Conservation (phyloP, 495 filamentous ascomycete species). For the Talaromyces wortmannii region DNA sequence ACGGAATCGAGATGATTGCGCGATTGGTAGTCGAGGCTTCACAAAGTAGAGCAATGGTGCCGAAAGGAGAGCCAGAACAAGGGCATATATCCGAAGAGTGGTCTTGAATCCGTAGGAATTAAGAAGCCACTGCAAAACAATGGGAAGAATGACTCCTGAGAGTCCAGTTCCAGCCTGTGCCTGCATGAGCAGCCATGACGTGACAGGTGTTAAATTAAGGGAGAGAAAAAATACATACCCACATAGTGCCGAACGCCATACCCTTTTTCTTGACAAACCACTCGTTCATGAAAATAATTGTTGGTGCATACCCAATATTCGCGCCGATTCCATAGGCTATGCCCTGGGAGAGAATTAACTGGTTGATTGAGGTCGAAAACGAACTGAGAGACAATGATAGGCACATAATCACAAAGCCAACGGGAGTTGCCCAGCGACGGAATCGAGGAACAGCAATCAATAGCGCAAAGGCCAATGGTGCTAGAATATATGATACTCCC, state of each 20-base stretch:
- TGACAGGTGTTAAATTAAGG: background rate
- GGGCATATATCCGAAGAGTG: constrained; percentile 40
- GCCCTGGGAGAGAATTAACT: constrained; percentile 45
- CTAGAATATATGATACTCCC: constrained; percentile 45
- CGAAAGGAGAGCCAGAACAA: constrained; percentile 34
- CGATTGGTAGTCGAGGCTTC: constrained; percentile 45
- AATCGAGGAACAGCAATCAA: constrained; percentile 32
- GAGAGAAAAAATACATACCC: constrained; percentile 15
- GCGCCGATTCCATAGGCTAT: constrained; percentile 40
- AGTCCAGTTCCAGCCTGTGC: constrained; percentile 33
- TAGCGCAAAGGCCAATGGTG: constrained; percentile 34
- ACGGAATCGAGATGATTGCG: constrained; percentile 9
- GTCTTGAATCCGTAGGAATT: constrained; percentile 43
- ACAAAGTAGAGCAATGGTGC: constrained; percentile 50
- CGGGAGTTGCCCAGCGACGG: constrained; percentile 23
- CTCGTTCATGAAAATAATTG: constrained; percentile 43
- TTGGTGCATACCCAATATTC: constrained; percentile 36
- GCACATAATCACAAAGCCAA: constrained; percentile 36
- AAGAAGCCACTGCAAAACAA: constrained; percentile 44
- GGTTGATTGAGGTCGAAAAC: constrained; percentile 32
- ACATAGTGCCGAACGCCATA: constrained; percentile 44
- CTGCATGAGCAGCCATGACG: background rate
- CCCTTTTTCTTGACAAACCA: constrained; percentile 47
- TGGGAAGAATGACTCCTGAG: constrained; percentile 37
- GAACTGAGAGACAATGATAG: constrained; percentile 33